Base-by-base conservation (phyloP, 768 basidiomycete species). In the Termitomyces sp. region DNA sequence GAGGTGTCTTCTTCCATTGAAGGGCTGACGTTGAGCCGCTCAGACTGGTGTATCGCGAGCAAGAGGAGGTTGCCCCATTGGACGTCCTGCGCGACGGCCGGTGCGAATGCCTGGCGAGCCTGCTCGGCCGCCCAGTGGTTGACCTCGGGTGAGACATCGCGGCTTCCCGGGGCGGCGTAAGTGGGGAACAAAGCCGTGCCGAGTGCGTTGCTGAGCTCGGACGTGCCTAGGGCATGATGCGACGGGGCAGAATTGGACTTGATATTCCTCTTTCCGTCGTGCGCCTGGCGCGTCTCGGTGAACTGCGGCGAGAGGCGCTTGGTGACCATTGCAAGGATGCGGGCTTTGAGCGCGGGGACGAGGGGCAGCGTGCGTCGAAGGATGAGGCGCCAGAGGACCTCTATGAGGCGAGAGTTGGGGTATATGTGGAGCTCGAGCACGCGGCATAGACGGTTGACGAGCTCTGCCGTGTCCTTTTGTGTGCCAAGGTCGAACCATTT, bases 1-100 rank as follows among this genome's bases (percentile, higher is more conserved):
- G n/a, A n/a, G n/a, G n/a, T n/a, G n/a, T n/a, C n/a, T n/a, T n/a
- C n/a, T n/a, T n/a, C n/a, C n/a, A n/a, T n/a, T n/a, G n/a, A n/a
- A n/a, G n/a, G n/a, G n/a, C n/a, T n/a, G n/a, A n/a, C n/a, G n/a
- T n/a, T n/a, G n/a, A n/a, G n/a, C n/a, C n/a, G n/a, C 20, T 63
- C 55, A 2, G 61, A 58, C 41, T 63, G 61, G 24, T 61, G 65
- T 12, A 74, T 61, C 20, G 77, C 75, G 42, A 82, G 65, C 14
- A 79, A 59, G 5, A 68, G 51, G 8, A 83, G 59, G 47, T 74
- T 76, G 39, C 59, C 67, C 82, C 82, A 83, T 9, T 78, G 77
- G 24, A 59, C 57, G 27, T 70, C 65, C 32, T 66, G 58, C 1
- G 74, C 41, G 24, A 70, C 34, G 2, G 41, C 42, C 3, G 75